Conservation (phyloP, 2,329 filamentous ascomycete species). For the Atkinsonella texensis region DNA sequence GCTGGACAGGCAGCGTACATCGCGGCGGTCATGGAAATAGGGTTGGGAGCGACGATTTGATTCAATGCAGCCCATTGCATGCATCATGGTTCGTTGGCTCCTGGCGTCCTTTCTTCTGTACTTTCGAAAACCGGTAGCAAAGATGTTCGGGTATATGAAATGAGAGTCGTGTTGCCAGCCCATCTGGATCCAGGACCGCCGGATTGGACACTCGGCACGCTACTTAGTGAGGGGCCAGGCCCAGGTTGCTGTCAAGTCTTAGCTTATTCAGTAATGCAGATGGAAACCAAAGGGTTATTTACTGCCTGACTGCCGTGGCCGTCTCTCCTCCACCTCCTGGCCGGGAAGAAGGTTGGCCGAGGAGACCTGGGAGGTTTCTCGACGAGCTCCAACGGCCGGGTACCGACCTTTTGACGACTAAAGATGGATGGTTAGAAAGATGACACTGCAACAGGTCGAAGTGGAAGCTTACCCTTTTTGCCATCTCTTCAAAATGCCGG, state of each 20-base stretch:
- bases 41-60: not conserved
- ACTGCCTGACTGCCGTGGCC: not conserved
- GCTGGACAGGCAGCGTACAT: no score
- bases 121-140: not conserved
- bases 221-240: not conserved
- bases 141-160: not conserved
- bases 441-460: not conserved
- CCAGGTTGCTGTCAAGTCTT: not conserved
- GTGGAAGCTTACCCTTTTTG: not conserved
- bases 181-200: conserved; percentile 1
- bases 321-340: not conserved
- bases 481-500: no score
- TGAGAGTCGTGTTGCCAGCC: not conserved
- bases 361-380: not conserved
- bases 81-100: no score
- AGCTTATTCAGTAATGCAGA: not conserved
- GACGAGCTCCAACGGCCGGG: not conserved
- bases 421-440: not conserved
- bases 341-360: not conserved
- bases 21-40: not conserved
- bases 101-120: no score
- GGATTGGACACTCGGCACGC: conserved; percentile 2
- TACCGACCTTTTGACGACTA: not conserved
- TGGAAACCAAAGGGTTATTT: not conserved
- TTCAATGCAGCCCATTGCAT: no score